phyloP scores from a whole-genome alignment of 371 early-diverging fungal genomes.

The Coemansia sp. region DNA sequence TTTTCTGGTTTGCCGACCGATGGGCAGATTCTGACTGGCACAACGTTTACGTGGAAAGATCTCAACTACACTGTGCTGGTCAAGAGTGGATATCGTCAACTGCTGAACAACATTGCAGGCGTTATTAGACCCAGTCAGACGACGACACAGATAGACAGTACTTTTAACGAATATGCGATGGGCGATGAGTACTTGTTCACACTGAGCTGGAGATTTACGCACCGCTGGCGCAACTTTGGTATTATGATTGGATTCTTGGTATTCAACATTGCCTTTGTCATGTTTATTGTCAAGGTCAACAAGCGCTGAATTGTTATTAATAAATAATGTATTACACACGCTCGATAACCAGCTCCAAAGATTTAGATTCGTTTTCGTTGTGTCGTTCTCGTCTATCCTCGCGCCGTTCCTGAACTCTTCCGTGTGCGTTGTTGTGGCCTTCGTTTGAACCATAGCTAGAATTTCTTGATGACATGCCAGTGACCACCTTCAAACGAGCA shows the following conservation, averaged over 20 bases:
- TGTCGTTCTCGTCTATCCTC: too few relatives aligned
- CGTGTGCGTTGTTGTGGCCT: too few relatives aligned
- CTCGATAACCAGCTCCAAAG: too few relatives aligned
- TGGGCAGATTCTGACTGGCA: constrained; percentile 54
- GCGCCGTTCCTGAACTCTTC: too few relatives aligned
- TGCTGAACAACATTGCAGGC: constrained; percentile 50
- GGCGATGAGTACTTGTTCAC: constrained; percentile 62
- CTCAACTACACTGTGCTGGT: constrained; percentile 61
- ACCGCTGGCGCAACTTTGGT: constrained; percentile 74
- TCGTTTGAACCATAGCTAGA: too few relatives aligned
- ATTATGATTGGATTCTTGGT: constrained; percentile 58
- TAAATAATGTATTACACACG: too few relatives aligned
- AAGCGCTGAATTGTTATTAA: constrained; percentile 44
- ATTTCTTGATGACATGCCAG: neutral
- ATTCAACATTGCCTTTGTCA: too few relatives aligned
- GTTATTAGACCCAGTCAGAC: constrained; percentile 63
- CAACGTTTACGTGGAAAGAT: constrained; percentile 61
- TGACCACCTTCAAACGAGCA: neutral
- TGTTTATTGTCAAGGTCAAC: too few relatives aligned
- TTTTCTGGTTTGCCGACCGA: constrained; percentile 35
- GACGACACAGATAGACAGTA: constrained; percentile 85
- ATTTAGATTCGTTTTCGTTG: too few relatives aligned
- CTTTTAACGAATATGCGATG: constrained; percentile 59
- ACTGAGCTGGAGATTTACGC: constrained; percentile 63
- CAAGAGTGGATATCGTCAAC: constrained; percentile 57